phyloP scores from a whole-genome alignment of 83 land plant species.

The Diphasiastrum complanatum region DNA sequence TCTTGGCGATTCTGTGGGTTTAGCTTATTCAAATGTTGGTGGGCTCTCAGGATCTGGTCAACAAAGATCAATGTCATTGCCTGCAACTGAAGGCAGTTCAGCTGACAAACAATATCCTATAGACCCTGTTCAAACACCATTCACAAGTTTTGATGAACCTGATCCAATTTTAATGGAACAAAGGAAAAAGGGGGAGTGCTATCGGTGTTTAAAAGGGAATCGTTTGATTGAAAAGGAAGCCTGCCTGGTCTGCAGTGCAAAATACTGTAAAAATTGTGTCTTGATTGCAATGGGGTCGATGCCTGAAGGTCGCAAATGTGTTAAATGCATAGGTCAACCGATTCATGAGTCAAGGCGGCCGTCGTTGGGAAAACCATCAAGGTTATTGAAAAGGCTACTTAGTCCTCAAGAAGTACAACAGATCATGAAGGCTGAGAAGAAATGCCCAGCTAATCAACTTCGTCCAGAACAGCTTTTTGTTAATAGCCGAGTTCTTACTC shows the following conservation, averaged over 20 bases:
- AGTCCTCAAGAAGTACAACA: constrained; percentile 87
- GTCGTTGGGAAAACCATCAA: constrained; percentile 58
- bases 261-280: constrained; percentile 70
- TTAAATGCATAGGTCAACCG: constrained; percentile 66
- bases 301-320: constrained; percentile 98
- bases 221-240: constrained; percentile 73
- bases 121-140: not conserved
- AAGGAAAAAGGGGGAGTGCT: constrained; percentile 67
- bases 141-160: not conserved
- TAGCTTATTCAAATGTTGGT: too few species aligned
- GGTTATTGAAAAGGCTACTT: constrained; percentile 51
- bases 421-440: constrained; percentile 92
- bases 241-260: constrained; percentile 78
- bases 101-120: not conserved
- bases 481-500: constrained; percentile 60
- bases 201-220: constrained; percentile 56
- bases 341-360: constrained; percentile 56
- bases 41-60: too few species aligned
- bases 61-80: too few species aligned
- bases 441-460: constrained; percentile 93
- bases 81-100: constrained; percentile 1
- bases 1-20: too few species aligned
- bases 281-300: constrained; percentile 90
- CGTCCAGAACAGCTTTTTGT: constrained; percentile 83
- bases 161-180: not conserved